Base-by-base conservation (phyloP, 140 eudicot genomes). In the Oenanthe javanica region DNA sequence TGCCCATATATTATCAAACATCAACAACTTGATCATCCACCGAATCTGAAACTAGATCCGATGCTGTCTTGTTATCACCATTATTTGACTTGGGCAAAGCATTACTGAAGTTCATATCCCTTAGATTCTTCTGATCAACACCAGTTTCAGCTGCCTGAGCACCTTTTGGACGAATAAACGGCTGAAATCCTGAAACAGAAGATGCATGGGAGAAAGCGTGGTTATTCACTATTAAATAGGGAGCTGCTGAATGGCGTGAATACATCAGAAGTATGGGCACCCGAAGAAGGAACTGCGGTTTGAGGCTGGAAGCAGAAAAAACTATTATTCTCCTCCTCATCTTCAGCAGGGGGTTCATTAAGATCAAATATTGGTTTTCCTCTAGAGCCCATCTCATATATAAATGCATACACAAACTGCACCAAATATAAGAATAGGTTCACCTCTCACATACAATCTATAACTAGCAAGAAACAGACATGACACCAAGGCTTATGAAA, bases 161-260 rank as follows among this genome's bases (percentile, higher is more conserved):
- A 25, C 40, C 78, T 87, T 87, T 90, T 49, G 87, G 46, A 73
- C 96, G 89, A 49, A 91, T 81, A 73, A 95, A 95, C 50, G 99
- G 99, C 89, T 95, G 99, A 82, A 95, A 95, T 73, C 97, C 97
- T 42, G 99, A 95, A 80, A 90, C 99, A 72, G 96, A 92, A 51
- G 99, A 95, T 48, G 97, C 97, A 82, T 95, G 99, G 81, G 92
- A 90, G 84, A 95, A 95, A 43, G 97, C 92, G 83, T 84, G 81
- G 82, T 89, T 92, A 84, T 92, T 95, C 63, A 82, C 89, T 75
- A 92, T 87, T 70, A 85, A 88, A 57, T 87, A 31, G 91, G 18
- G 89, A 83, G 86, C 88, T 84, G 79, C 85, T 77, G 15, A 97
- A 84, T 48, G 90, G 25, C 76, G 77, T 87, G 79, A 90, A 89